Percentiles rank a stretch among this genome's conserved stretches.
These are phyloP conservation scores for Apiosordaria backusii DNA, from an alignment of 495 filamentous ascomycete genomes.

Conservation along the genomic window DNA sequence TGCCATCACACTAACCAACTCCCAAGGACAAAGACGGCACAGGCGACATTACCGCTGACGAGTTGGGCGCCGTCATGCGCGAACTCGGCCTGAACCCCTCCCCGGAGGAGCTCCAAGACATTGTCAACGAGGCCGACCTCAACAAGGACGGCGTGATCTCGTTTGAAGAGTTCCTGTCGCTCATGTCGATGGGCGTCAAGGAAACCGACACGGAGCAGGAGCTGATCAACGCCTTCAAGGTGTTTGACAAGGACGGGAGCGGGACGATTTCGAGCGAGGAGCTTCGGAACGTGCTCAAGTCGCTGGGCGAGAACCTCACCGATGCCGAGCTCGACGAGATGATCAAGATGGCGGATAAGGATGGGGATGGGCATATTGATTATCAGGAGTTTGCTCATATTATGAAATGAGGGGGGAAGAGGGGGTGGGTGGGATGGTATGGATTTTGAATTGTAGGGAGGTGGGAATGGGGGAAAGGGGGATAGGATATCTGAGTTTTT, in stretches of 20 bases:
- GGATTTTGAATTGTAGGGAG: no score
- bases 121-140: slow-evolving; percentile 46
- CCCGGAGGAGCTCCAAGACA: slow-evolving; percentile 42
- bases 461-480: no score
- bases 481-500: background rate
- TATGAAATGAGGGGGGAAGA: slow-evolving; percentile 49
- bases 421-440: background rate
- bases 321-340: slow-evolving; percentile 48
- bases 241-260: slow-evolving; percentile 49
- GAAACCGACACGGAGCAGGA: slow-evolving; percentile 45
- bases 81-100: slow-evolving; percentile 46
- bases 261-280: slow-evolving; percentile 47
- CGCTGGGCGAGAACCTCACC: slow-evolving; percentile 46
- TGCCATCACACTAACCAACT: background rate
- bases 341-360: slow-evolving; percentile 45
- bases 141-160: slow-evolving; percentile 47
- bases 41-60: slow-evolving; percentile 43
- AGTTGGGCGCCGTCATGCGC: slow-evolving; percentile 44
- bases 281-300: slow-evolving; percentile 43
- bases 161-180: slow-evolving; percentile 47
- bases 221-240: slow-evolving; percentile 44
- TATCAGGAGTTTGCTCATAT: slow-evolving; percentile 90
- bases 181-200: slow-evolving; percentile 43
- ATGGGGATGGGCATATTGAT: slow-evolving; percentile 49
- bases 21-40: slow-evolving; percentile 83